Conservation (phyloP, 768 basidiomycete genomes). For the Psilocybe tampanensis region DNA sequence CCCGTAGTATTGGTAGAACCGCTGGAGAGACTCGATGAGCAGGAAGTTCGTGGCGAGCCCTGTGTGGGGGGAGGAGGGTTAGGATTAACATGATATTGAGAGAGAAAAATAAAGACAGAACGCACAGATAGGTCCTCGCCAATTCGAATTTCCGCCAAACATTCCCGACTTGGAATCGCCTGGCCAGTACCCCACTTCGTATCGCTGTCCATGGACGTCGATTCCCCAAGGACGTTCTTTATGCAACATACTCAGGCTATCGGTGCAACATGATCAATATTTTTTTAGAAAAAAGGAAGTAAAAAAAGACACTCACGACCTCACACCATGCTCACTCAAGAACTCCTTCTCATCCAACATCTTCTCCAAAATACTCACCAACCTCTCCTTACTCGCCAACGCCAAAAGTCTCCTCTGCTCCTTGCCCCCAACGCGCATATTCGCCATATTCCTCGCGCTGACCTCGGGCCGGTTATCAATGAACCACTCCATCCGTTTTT, state of each 20-base stretch:
- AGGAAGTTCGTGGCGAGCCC: slow-evolving; percentile 98
- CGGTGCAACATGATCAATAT: no score
- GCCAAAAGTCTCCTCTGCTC: slow-evolving; percentile 89
- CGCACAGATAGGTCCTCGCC: slow-evolving; percentile 90
- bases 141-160: slow-evolving; percentile 99
- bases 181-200: slow-evolving; percentile 97
- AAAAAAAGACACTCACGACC: slow-evolving; percentile 73
- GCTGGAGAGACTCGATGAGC: slow-evolving; percentile 92
- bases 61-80: slow-evolving; percentile 28
- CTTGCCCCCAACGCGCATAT: slow-evolving; percentile 82
- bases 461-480: slow-evolving; percentile 90
- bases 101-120: background rate
- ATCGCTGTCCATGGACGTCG: slow-evolving; percentile 88
- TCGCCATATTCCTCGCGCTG: slow-evolving; percentile 91
- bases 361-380: slow-evolving; percentile 87
- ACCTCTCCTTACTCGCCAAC: slow-evolving; percentile 87
- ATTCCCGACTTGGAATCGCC: slow-evolving; percentile 97
- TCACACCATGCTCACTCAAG: slow-evolving; percentile 91
- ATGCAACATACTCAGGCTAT: slow-evolving; percentile 85
- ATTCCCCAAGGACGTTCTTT: slow-evolving; percentile 94
- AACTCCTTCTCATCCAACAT: slow-evolving; percentile 99
- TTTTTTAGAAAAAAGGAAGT: background rate
- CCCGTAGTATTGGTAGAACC: slow-evolving; percentile 98
- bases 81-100: background rate
- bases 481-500: slow-evolving; percentile 99